Base-by-base conservation (phyloP, 2,329 filamentous ascomycete genomes). In the Hypoxylon sp. region DNA sequence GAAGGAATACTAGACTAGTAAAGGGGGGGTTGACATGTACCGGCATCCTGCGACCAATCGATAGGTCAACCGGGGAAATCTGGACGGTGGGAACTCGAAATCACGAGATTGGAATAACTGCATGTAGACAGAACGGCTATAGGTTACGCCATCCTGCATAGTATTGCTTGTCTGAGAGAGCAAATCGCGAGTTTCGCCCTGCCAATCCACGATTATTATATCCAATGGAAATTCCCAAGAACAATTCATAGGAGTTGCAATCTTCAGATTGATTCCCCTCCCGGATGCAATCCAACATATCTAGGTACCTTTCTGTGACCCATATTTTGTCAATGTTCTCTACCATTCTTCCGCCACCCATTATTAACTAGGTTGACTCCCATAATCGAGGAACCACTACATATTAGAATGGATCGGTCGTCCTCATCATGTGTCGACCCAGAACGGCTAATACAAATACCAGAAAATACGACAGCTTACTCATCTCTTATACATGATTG, bases 131-230 rank as follows among this genome's bases (percentile, higher is more conserved):
- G 23, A 43, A 58, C 23, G 14, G 11, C 11, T 11, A 10, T 51
- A 36, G n/a, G 55, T 63, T 59, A 65, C 62, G 62, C 58, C 58
- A 65, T 59, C 61, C 34, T 62, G 65, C 61, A 68, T 68, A 34
- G 36, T 49, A 53, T 58, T 30, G 11, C 30, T 50, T 38, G 51
- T 43, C 38, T 43, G 13, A 43, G 17, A 38, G 19, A 55, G 2
- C 13, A 50, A 28, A 64, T 41, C 4, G 21, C 13, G 23, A 43
- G 32, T 5, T 45, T 38, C 13, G 48, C 23, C 49, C 55, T 57
- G 23, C 38, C 38, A 21, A 19, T 43, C 9, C 17, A 32, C 34
- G n/a, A 55, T 19, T 3, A 32, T 48, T 32, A 43, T 21, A 49
- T 57, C 48, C 43, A 61, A 62, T 55, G 36, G 46, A 61, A 2